phyloP scores from a whole-genome alignment of 169 alveolate genomes.

The Eimeria acervulina region DNA sequence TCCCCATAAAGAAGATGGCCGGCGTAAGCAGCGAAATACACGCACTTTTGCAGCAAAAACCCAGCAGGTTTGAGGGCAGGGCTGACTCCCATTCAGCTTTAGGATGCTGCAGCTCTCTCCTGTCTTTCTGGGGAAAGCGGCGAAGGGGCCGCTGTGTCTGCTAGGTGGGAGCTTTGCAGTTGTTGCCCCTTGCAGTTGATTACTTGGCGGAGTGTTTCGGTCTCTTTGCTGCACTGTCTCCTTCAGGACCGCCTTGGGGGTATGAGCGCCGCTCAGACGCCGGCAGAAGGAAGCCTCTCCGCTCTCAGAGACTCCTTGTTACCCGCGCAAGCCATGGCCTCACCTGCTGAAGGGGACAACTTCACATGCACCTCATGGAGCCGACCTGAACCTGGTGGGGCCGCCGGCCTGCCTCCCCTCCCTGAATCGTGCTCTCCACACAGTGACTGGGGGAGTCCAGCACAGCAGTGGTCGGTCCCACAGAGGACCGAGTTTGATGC shows the following conservation, averaged over 20 bases:
- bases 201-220: not conserved
- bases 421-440: not conserved
- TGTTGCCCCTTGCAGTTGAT: not conserved
- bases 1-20: not conserved
- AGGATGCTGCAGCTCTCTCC: not conserved
- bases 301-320: not conserved
- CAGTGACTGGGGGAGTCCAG: constrained; percentile 74
- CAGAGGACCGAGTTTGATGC: constrained; percentile 36
- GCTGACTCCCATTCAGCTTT: not conserved
- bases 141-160: not conserved
- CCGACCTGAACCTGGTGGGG: not conserved
- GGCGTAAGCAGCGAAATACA: not conserved
- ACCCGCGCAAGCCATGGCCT: not conserved
- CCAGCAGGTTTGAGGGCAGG: not conserved
- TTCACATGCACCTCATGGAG: not conserved
- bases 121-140: not conserved
- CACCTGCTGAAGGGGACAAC: constrained; percentile 29
- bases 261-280: not conserved
- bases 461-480: constrained; percentile 74
- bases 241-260: constrained; percentile 4
- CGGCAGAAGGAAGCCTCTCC: not conserved
- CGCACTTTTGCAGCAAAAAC: not conserved
- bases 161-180: not conserved
- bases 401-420: constrained; percentile 1
- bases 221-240: not conserved